Base-by-base conservation (phyloP, 805 yeast species). In the Kuraishia piskuri region DNA sequence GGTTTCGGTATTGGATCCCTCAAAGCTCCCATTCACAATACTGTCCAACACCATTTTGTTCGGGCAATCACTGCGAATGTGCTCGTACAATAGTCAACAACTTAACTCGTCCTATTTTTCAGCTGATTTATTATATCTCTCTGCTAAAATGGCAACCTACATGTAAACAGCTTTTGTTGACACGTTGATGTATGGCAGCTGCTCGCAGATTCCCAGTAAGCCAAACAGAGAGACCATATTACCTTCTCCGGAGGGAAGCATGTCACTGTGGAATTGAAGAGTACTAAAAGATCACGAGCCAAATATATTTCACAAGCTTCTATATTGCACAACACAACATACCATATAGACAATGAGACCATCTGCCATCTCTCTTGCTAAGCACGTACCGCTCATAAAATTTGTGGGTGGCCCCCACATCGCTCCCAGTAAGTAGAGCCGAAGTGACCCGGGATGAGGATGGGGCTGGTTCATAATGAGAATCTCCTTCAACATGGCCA, bases 391-490 rank as follows among this genome's bases (percentile, higher is more conserved):
- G 17, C 74, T 83, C 67, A 92, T 92, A 71, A 86, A 85, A 64
- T 92, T 92, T 65, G 79, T 90, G 49, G 97, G 97, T 46, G 90
- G 90, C 49, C 85, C 90, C 50, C 89, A 84, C 66, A 64, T 73
- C 26, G 66, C 72, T 54, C 68, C 73, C 59, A 75, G 83, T 72
- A 70, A 54, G 82, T 76, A 46, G 44, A 24, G 54, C 5, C 26
- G n/a, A n/a, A n/a, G n/a, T n/a, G n/a, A n/a, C n/a, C n/a, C n/a
- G n/a, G n/a, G n/a, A n/a, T n/a, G n/a, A n/a, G n/a, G n/a, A n/a
- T n/a, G n/a, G n/a, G n/a, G n/a, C n/a, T n/a, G n/a, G n/a, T n/a
- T n/a, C n/a, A n/a, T n/a, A n/a, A n/a, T n/a, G n/a, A n/a, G n/a
- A n/a, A n/a, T n/a, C n/a, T n/a, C n/a, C n/a, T n/a, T n/a, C n/a